These are phyloP conservation scores for Aspergillus piperis DNA, from an alignment of 2,329 filamentous ascomycete species.

Conservation along the genomic window DNA sequence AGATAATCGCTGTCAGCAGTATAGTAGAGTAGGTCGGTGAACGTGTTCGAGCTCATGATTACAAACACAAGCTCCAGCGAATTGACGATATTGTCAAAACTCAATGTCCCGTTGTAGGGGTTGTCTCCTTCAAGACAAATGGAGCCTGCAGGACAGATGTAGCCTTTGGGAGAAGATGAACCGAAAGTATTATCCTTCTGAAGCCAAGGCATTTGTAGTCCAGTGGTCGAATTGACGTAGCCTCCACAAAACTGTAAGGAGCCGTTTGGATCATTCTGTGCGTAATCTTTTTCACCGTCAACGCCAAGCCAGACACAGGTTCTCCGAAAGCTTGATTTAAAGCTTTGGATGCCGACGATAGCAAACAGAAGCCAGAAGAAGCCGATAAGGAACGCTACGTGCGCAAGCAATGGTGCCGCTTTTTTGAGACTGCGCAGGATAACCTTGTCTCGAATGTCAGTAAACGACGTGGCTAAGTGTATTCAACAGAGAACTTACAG, in stretches of 20 bases:
- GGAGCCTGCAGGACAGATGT: conserved; percentile 80
- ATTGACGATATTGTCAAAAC: conserved; percentile 91
- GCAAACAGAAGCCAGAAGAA: conserved; percentile 99
- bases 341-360: conserved; percentile 94
- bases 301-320: conserved; percentile 78
- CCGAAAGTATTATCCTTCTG: conserved; percentile 56
- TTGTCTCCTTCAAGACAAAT: conserved; percentile 77
- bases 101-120: conserved; percentile 82
- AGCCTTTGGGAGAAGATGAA: conserved; percentile 68
- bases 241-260: conserved; percentile 83
- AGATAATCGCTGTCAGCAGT: conserved; percentile 91
- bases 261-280: conserved; percentile 55
- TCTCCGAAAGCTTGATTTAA: conserved; percentile 78
- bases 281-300: conserved; percentile 41
- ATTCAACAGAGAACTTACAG: conserved; percentile 57
- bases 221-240: conserved; percentile 64
- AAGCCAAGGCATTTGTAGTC: conserved; percentile 67
- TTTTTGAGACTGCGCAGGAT: conserved; percentile 95
- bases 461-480: not conserved
- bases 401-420: conserved; percentile 84
- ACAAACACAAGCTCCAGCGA: conserved; percentile 95
- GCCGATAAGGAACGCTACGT: conserved; percentile 88
- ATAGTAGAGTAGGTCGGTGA: conserved; percentile 90
- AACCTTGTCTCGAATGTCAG: conserved; percentile 56
- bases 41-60: conserved; percentile 98